Evolutionary conservation across 306 rosid species (phyloP), one percentile per base, ranked within the genome.

Genomic region (Rubus idaeus): DNA sequence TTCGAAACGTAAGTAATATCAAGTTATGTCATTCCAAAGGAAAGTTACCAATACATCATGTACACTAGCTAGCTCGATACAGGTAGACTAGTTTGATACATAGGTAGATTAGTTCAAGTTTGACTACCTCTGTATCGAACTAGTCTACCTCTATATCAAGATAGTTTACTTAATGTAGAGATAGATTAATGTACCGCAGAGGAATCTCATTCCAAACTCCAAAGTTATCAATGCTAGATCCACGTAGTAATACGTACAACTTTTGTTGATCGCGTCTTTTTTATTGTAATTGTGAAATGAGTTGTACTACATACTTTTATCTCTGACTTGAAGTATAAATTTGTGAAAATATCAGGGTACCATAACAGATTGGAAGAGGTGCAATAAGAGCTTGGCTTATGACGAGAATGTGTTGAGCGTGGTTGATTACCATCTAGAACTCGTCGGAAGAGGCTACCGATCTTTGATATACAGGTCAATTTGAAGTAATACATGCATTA

Each of bases 311-410:
- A 1, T 42, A 61, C 0, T 30, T 58, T 5, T 13, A 30, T 61
- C 7, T 10, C 49, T 68, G 50, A 16, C 20, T 6, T 40, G 11
- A 12, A 6, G 45, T 50, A 16, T 35, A 9, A 20, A 57, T 12
- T 23, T 60, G 65, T 4, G 4, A 60, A 60, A 77, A 47, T 20
- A 35, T 23, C 46, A 70, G 81, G 81, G 71, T 16, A 78, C 76
- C 26, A 21, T 70, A 35, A 20, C 51, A 44, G 76, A 70, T 60
- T 78, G 81, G 81, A 78, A 78, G 70, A 78, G 81, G 21, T 78
- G 81, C 76, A 78, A 78, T 49, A 78, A 78, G 41, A 78, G 51
- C 23, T 37, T 78, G 70, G 63, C 51, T 70, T 78, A 78, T 60
- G 76, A 69, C 0, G 20, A 23, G 20, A 21, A 70, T 47, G 16